A percentile compares a stretch with the other conserved stretches of the same genome.
Evolutionary conservation across 768 basidiomycete genomes (phyloP).

Genomic region (Saitozyma sp.): DNA sequence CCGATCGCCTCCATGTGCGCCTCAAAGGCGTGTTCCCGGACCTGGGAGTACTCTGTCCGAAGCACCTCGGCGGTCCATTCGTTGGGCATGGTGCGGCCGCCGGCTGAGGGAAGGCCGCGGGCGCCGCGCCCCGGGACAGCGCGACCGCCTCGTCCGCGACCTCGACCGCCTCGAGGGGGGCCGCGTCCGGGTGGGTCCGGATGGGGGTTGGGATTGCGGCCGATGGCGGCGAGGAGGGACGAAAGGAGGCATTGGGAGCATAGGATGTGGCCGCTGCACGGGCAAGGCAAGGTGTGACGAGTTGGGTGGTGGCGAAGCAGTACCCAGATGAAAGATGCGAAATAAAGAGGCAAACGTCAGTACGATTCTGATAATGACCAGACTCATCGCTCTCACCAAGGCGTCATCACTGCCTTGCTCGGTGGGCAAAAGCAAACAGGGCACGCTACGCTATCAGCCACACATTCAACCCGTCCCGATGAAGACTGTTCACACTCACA

Average conservation of each 20-base stretch:
- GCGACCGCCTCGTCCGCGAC: conserved; percentile 56
- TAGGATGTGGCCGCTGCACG: conserved; percentile 37
- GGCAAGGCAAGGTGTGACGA: neutral
- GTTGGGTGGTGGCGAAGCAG: neutral
- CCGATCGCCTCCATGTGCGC: conserved; percentile 7
- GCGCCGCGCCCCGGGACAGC: neutral
- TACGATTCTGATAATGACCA: too few species aligned
- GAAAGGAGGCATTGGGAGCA: conserved; percentile 38
- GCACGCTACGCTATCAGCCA: conserved; percentile 27
- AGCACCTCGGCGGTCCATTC: too few species aligned
- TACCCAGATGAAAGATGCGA: too few species aligned
- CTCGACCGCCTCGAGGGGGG: conserved; percentile 52
- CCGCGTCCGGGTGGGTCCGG: too few species aligned
- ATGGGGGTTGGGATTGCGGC: conserved; percentile 6
- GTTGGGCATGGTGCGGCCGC: too few species aligned
- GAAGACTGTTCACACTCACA: neutral
- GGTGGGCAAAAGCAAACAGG: conserved; percentile 39
- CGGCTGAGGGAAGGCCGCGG: too few species aligned
- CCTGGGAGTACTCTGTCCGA: too few species aligned
- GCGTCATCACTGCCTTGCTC: conserved; percentile 31
- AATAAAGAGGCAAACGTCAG: too few species aligned
- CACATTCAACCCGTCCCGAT: neutral
- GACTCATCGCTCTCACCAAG: conserved; percentile 23
- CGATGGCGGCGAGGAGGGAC: conserved; percentile 34
- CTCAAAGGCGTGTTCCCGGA: conserved; percentile 3